These are phyloP conservation scores for Streptanthus diversifolius DNA, from an alignment of 345 rosid species.

Conservation along the genomic window DNA sequence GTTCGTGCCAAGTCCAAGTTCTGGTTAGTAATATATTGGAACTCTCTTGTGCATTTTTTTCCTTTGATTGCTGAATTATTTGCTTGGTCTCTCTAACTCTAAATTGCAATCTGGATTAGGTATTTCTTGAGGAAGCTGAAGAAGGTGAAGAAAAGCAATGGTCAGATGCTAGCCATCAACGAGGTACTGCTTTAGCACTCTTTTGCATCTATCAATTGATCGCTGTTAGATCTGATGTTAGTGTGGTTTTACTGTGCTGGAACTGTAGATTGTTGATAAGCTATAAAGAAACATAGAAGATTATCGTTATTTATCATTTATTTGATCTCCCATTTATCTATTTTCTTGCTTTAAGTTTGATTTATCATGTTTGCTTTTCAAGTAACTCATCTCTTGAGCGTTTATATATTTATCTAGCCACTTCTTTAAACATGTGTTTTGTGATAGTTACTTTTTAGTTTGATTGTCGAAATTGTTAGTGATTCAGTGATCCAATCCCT, in stretches of 20 bases:
- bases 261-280: background rate
- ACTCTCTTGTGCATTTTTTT: too few species aligned
- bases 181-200: slow-evolving; percentile 30
- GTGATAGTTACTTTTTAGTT: background rate
- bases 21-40: slow-evolving; percentile 56
- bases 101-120: too few species aligned
- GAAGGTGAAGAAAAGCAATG: slow-evolving; percentile 54
- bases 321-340: background rate
- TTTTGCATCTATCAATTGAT: background rate
- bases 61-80: too few species aligned
- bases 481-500: background rate
- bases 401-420: background rate
- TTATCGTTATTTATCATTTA: background rate
- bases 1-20: slow-evolving; percentile 60
- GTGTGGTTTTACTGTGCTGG: background rate
- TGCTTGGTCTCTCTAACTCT: too few species aligned
- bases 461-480: background rate
- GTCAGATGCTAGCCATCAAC: slow-evolving; percentile 48
- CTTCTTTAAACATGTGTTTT: background rate
- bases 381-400: background rate
- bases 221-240: background rate
- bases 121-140: slow-evolving; percentile 42
- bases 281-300: background rate
- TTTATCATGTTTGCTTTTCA: background rate
- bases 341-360: background rate